A percentile compares a stretch with the other conserved stretches of the same genome.
These are phyloP conservation scores for Amanita thiersii DNA, from an alignment of 768 basidiomycete species.

Conservation along the genomic window DNA sequence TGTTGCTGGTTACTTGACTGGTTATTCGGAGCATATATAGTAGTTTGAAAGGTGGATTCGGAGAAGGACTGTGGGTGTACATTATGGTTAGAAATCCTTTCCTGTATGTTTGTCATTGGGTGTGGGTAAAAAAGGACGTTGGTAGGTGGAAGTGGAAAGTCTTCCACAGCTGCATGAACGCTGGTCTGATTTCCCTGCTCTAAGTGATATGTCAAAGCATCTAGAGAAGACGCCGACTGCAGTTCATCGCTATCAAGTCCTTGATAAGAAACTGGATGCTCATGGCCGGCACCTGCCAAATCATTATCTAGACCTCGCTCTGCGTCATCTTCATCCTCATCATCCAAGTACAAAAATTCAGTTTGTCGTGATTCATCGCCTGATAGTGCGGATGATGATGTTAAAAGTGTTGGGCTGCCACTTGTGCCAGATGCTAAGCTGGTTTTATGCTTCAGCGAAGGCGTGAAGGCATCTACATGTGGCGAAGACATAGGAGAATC, in stretches of 20 bases:
- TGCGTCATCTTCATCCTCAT: constrained; percentile 36
- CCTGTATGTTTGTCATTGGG: constrained; percentile 16
- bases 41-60: background rate
- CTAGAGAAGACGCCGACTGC: too few species aligned
- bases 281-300: background rate
- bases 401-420: constrained; percentile 12
- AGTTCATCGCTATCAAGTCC: too few species aligned
- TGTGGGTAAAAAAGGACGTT: constrained; percentile 18
- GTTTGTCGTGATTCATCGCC: constrained; percentile 17
- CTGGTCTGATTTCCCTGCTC: constrained; percentile 19
- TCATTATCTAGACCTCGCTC: constrained; percentile 15
- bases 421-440: background rate
- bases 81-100: constrained; percentile 10
- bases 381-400: constrained; percentile 12
- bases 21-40: background rate
- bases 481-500: constrained; percentile 59
- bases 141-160: constrained; percentile 42
- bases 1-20: background rate
- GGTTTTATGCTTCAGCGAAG: constrained; percentile 15
- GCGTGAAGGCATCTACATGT: constrained; percentile 27
- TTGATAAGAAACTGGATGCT: constrained; percentile 4
- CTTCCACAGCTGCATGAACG: constrained; percentile 36
- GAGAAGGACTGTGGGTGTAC: background rate
- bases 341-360: constrained; percentile 66
- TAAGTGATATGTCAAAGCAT: constrained; percentile 8